These are phyloP conservation scores for Aspergillus chevalieri DNA, from an alignment of 2,329 filamentous ascomycete genomes.

Conservation along the genomic window DNA sequence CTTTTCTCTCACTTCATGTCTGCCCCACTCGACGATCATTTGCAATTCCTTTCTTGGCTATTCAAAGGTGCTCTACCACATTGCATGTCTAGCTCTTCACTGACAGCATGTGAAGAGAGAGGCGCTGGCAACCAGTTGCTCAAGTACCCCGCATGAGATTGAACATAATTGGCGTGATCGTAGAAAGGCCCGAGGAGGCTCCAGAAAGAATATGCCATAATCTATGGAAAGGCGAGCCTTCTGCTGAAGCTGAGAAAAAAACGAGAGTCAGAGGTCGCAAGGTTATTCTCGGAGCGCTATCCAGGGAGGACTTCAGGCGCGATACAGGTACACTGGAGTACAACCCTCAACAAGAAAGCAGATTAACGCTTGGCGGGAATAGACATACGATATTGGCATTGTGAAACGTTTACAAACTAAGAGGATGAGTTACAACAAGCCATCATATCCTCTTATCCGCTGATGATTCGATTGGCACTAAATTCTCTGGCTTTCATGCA, in stretches of 20 bases:
- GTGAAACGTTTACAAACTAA: background rate
- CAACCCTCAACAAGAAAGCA: background rate
- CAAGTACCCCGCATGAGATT: too few relatives aligned
- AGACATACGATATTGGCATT: background rate
- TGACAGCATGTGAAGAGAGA: background rate
- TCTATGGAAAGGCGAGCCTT: background rate
- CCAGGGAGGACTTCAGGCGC: background rate
- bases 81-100: background rate
- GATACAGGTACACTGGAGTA: background rate
- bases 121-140: background rate
- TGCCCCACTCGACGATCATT: background rate
- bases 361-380: background rate
- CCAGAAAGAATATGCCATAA: background rate
- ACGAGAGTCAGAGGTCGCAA: background rate
- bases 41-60: conserved; percentile 1
- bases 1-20: too few relatives aligned
- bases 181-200: background rate
- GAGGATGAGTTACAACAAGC: background rate
- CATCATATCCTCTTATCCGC: background rate
- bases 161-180: background rate
- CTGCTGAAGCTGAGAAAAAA: background rate
- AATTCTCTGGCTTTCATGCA: background rate
- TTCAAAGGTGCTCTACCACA: background rate
- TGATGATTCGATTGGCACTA: background rate
- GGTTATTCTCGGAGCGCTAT: background rate